Base-by-base conservation (phyloP, 2,329 filamentous ascomycete species). In the Cladosporium sp. region DNA sequence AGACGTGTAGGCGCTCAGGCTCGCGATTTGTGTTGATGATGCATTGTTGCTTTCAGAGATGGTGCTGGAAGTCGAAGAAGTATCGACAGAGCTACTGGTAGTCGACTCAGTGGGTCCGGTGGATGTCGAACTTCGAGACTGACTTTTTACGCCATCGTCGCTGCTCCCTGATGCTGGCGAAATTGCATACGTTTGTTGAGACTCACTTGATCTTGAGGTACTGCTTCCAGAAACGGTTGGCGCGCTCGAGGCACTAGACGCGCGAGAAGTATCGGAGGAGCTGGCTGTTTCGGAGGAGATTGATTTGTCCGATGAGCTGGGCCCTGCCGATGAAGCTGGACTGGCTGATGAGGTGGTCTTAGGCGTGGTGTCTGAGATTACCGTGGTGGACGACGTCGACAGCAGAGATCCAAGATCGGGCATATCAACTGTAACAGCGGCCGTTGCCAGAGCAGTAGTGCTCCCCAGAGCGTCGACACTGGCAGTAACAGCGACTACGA, bases 401-500 rank as follows among this genome's bases (percentile, higher is more conserved):
- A 44, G 51, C 3, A 58, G 28, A 10, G 35, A 44, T 2, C 25
- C 4, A 17, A 39, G 32, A 39, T 36, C 45, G 2, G 54, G 44
- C 22, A 56, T 37, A 13, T 51, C 47, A 3, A 45, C 61, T 3
- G 62, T 47, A 19, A 57, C 60, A 17, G 57, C 44, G 1, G 44
- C 57, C 10, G 59, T 60, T 13, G 54, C 32, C 19, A 51, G 32
- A 3, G 47, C 54, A 24, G 54, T 51, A 15, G 54, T 62, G 56
- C 60, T 62, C n/a, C 58, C 56, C 45, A 55, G 32, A n/a, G 40
- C 42, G 17, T 52, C 58, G 25, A 61, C 60, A 10, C 45, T 24
- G 17, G 52, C 60, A 12, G 52, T 44, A 3, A 62, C 53, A 4
- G 58, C 40, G n/a, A 61, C 58, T n/a, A 51, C 45, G 4, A 58